phyloP scores from a whole-genome alignment of 176 grass and related monocot species.

The Paspalum notatum region DNA sequence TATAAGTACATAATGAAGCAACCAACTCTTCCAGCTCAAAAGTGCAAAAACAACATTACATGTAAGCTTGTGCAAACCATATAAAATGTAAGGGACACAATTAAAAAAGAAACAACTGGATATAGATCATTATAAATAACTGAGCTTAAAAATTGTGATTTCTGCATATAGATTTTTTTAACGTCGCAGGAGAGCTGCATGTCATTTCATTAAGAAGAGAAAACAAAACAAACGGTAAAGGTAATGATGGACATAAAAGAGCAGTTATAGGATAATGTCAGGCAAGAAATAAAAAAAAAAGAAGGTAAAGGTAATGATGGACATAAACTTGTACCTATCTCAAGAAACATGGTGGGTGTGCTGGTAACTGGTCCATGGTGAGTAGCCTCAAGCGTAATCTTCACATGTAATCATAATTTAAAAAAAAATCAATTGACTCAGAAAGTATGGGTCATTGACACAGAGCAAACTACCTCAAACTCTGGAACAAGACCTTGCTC shows the following conservation, averaged over 20 bases:
- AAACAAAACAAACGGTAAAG: too few relatives aligned
- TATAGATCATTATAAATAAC: not conserved
- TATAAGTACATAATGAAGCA: not conserved
- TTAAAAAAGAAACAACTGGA: not conserved
- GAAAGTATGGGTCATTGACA: not conserved
- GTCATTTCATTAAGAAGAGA: too few relatives aligned
- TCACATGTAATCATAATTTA: slow-evolving; percentile 23
- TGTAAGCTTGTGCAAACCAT: not conserved
- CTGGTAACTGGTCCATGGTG: slow-evolving; percentile 89
- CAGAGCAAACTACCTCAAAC: slow-evolving; percentile 66
- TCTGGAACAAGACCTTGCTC: slow-evolving; percentile 84
- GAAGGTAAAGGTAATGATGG: not conserved
- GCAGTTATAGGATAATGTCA: not conserved
- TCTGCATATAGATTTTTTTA: too few relatives aligned
- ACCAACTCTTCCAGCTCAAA: slow-evolving; percentile 3
- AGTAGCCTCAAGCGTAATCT: slow-evolving; percentile 94
- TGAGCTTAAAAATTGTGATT: not conserved
- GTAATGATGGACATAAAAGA: too few relatives aligned
- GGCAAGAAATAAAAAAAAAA: slow-evolving; percentile 12
- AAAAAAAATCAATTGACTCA: slow-evolving; percentile 30
- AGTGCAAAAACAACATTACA: not conserved
- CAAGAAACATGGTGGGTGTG: slow-evolving; percentile 85
- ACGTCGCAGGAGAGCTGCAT: too few relatives aligned
- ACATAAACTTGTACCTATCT: slow-evolving; percentile 72
- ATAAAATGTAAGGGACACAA: not conserved